Base-by-base conservation (phyloP, 306 rosid genomes). In the Fragaria vesca region DNA sequence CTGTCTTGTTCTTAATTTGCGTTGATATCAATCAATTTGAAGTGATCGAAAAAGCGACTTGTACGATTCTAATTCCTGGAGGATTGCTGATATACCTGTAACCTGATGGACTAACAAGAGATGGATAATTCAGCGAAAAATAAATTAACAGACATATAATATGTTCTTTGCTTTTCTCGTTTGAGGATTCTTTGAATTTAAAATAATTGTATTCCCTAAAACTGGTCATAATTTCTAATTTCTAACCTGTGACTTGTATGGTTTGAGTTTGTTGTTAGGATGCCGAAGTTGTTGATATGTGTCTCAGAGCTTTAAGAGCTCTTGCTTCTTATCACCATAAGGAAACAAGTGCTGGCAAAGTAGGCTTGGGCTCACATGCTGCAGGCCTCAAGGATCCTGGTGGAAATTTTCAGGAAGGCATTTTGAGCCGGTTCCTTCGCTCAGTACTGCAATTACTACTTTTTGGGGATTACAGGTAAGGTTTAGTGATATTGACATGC, bases 391-490 rank as follows among this genome's bases (percentile, higher is more conserved):
- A 84, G 79, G 91, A 88, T 83, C 86, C 84, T 30, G 80, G 81
- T 79, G 93, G 91, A 85, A 88, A 80, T 85, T 62, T 77, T 76
- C 97, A 81, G 83, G 97, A 92, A 89, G 95, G 97, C 75, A 82
- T 92, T 75, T 86, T 95, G 87, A 85, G 97, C 80, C 88, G 78
- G 46, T 95, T 92, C 83, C 93, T 95, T 60, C 96, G 89, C 20
- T 88, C 98, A 28, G 85, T 95, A 47, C 85, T 95, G 85, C 95
- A 89, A 85, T 85, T 95, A 55, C 92, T 95, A 67, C 94, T 92
- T 84, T 92, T 92, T 73, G 98, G 89, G 82, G 97, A 95, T 77
- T 95, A 91, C 85, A 92, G 97, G 98, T 92, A 65, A 80, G 52
- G 28, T 30, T 40, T 20, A 10, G 52, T 38, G 5, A 5, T 58